Base-by-base conservation (phyloP, 495 filamentous ascomycete genomes). In the Xylaria cubensis region DNA sequence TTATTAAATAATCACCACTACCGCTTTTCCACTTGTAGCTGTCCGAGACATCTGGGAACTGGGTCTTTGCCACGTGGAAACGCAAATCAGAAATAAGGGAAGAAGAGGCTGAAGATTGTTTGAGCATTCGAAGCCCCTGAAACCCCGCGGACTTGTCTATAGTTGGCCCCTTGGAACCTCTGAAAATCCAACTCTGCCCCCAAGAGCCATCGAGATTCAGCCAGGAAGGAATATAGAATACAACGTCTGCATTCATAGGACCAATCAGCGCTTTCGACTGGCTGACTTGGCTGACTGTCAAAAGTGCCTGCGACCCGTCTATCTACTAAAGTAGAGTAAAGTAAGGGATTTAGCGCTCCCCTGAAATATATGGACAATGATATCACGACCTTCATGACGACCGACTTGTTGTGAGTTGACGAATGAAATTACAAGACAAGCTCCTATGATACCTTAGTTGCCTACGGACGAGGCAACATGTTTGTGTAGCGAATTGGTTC, bases 21-120 rank as follows among this genome's bases (percentile, higher is more conserved):
- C 44, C 64, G 64, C 44, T 36, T 67, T 53, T 9, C 50, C 48
- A 67, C 48, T 67, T 56, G 64, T 41, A 53, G 48, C 48, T n/a
- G 34, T 55, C 48, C 32, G 48, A 67, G 64, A 67, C 44, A 55
- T 26, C 65, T 1, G 56, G 50, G 36, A 56, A 56, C 56, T 29
- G 50, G 64, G 64, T 39, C 46, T 56, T 67, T 12, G 34, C 65
- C 65, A 67, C 65, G 65, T 67, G 65, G 65, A 67, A 67, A 55
- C n/a, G 62, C 46, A 53, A 67, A 39, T 41, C 50, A 55, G 50
- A 56, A 32, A 29, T 42, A 48, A 56, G 65, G 13, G 65, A 50
- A 67, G 65, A 50, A 67, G 46, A 67, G 65, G 65, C 65, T 67
- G 48, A 56, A 44, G 10, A 29, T 8, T 21, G 19, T 53, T 46